Conservation (phyloP, 306 rosid species). For the Glycyrrhiza uralensis region DNA sequence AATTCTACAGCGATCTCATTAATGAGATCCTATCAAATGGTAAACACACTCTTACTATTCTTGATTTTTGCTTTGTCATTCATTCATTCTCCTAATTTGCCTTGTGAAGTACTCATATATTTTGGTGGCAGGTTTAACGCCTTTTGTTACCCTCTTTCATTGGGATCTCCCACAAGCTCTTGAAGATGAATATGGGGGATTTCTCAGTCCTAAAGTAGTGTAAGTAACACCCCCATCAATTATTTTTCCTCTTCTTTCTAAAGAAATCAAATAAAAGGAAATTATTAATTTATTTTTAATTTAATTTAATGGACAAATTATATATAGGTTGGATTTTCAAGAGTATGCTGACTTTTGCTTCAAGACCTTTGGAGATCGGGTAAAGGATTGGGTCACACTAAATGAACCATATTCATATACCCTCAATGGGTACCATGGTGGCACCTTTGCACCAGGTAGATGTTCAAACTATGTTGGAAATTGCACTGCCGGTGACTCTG, state of each 20-base stretch:
- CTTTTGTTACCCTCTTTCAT: conserved; percentile 52
- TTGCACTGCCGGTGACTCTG: conserved; percentile 39
- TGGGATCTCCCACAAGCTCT: conserved; percentile 57
- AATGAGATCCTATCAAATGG: conserved; percentile 44
- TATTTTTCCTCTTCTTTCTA: not conserved
- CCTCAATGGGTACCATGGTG: conserved; percentile 37
- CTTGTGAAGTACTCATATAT: not conserved
- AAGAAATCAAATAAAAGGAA: not conserved
- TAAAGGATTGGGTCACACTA: conserved; percentile 50
- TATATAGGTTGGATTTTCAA: conserved; percentile 40
- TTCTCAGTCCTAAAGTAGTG: conserved; percentile 26
- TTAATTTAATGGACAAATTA: not conserved
- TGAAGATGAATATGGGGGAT: conserved; percentile 48
- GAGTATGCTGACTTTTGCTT: conserved; percentile 38
- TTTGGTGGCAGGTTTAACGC: conserved; percentile 26
- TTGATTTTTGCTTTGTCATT: not conserved
- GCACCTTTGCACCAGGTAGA: conserved; percentile 49
- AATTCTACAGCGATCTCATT: conserved; percentile 53
- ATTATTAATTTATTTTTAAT: not conserved
- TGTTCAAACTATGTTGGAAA: conserved; percentile 40
- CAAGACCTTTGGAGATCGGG: conserved; percentile 53
- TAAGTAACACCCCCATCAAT: not conserved
- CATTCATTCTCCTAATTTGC: not conserved
- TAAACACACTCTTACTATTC: not conserved
- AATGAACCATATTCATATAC: conserved; percentile 36